These are phyloP conservation scores for Gryganskiella cystojenkinii DNA, from an alignment of 192 early-diverging fungal species.

Conservation along the genomic window DNA sequence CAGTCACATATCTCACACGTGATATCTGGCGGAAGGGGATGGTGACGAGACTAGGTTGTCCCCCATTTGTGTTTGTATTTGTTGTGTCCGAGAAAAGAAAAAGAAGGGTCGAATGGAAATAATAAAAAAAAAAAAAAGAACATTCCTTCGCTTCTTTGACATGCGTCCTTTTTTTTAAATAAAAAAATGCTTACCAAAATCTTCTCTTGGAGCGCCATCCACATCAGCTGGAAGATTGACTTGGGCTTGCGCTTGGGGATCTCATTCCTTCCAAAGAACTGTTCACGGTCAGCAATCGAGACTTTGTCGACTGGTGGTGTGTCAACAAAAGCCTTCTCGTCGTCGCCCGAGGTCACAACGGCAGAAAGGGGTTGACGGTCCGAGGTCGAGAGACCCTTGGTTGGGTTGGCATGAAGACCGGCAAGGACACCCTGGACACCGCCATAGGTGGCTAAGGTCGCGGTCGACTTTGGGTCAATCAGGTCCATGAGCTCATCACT, in stretches of 20 bases:
- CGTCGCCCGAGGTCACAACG: constrained; percentile 45
- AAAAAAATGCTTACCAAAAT: constrained; percentile 76
- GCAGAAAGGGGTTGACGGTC: constrained; percentile 30
- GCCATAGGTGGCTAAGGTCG: constrained; percentile 51
- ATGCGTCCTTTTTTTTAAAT: too few relatives aligned
- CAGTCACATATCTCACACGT: too few relatives aligned
- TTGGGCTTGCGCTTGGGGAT: constrained; percentile 75
- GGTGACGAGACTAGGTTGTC: neutral
- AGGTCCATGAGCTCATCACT: constrained; percentile 58
- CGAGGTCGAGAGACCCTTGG: constrained; percentile 54
- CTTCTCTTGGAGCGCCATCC: constrained; percentile 83
- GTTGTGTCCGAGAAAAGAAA: constrained; percentile 5
- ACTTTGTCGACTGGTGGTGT: neutral
- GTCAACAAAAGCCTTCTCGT: constrained; percentile 16
- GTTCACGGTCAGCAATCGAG: constrained; percentile 60
- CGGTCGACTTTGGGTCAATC: constrained; percentile 65
- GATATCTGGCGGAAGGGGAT: too few relatives aligned
- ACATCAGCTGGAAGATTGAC: constrained; percentile 77
- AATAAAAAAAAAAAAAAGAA: neutral
- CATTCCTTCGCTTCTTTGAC: neutral
- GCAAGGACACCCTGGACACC: constrained; percentile 58
- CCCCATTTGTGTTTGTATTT: neutral
- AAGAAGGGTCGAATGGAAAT: neutral
- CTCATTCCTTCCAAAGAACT: constrained; percentile 72
- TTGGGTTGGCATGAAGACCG: constrained; percentile 58